Percentiles rank a stretch among this genome's conserved stretches.
phyloP scores from a whole-genome alignment of 768 basidiomycete species.

The Trametes sanguinea region DNA sequence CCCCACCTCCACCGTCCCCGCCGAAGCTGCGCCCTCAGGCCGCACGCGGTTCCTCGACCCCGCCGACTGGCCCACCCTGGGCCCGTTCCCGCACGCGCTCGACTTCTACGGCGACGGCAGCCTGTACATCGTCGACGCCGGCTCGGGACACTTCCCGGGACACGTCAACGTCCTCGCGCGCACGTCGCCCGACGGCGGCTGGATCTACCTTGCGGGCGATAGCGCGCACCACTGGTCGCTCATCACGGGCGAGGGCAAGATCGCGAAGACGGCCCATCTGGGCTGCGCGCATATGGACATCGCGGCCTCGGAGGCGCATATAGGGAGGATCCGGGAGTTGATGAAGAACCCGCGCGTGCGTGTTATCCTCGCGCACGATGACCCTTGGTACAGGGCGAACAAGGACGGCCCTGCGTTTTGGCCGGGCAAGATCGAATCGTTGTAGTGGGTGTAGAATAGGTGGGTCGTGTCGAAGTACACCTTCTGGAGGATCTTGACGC shows the following conservation, averaged over 20 bases:
- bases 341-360: slow-evolving; percentile 36
- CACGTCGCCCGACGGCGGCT: slow-evolving; percentile 55
- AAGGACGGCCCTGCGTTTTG: slow-evolving; percentile 44
- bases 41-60: slow-evolving; percentile 28
- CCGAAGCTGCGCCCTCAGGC: slow-evolving; percentile 20
- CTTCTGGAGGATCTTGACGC: background rate
- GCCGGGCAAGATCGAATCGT: slow-evolving; percentile 22
- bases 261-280: slow-evolving; percentile 36
- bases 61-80: slow-evolving; percentile 41
- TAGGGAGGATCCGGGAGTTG: slow-evolving; percentile 39
- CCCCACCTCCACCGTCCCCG: slow-evolving; percentile 32
- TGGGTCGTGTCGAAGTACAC: background rate
- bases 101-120: slow-evolving; percentile 62
- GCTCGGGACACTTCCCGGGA: slow-evolving; percentile 55
- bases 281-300: slow-evolving; percentile 47
- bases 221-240: slow-evolving; percentile 48
- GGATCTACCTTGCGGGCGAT: slow-evolving; percentile 62
- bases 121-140: slow-evolving; percentile 55
- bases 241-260: slow-evolving; percentile 46
- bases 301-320: slow-evolving; percentile 43
- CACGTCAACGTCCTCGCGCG: slow-evolving; percentile 58
- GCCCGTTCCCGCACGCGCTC: slow-evolving; percentile 44
- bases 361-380: slow-evolving; percentile 56
- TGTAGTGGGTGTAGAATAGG: background rate
- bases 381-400: slow-evolving; percentile 50